These are phyloP conservation scores for Endoconidiophora polonica DNA, from an alignment of 2,329 filamentous ascomycete genomes.

Conservation along the genomic window DNA sequence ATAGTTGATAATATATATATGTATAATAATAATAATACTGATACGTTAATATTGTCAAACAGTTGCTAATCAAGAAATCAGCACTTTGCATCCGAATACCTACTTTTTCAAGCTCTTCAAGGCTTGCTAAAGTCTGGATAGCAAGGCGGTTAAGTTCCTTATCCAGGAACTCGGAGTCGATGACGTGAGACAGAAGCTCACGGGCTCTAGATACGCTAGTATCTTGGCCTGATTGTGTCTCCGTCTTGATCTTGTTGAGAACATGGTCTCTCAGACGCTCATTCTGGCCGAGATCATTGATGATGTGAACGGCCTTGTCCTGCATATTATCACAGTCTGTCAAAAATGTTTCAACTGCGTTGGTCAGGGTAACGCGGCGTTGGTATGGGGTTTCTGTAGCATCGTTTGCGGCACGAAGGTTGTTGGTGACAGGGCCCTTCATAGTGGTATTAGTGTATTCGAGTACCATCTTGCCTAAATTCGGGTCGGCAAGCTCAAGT, in stretches of 20 bases:
- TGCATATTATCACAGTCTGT: constrained; percentile 4
- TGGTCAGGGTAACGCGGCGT: not conserved
- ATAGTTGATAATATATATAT: not conserved
- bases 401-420: no score
- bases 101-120: constrained; percentile 13
- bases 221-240: constrained; percentile 7
- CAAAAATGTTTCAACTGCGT: constrained; percentile 5
- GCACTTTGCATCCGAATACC: not conserved
- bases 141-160: constrained; percentile 5
- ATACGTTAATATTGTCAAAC: no score
- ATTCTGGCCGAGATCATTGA: constrained; percentile 5
- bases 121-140: constrained; percentile 1
- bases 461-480: constrained; percentile 5
- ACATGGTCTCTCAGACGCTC: constrained; percentile 4
- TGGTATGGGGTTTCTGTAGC: no score
- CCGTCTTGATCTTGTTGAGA: constrained; percentile 9
- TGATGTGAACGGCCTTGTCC: not conserved
- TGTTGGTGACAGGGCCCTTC: no score
- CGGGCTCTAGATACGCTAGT: constrained; percentile 7
- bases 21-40: not conserved
- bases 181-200: constrained; percentile 6
- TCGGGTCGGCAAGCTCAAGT: constrained; percentile 8
- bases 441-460: not conserved
- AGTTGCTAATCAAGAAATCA: no score
- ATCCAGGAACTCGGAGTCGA: constrained; percentile 6